These are phyloP conservation scores for Dactylonectria estremocensis DNA, from an alignment of 2,329 filamentous ascomycete species.

Conservation along the genomic window DNA sequence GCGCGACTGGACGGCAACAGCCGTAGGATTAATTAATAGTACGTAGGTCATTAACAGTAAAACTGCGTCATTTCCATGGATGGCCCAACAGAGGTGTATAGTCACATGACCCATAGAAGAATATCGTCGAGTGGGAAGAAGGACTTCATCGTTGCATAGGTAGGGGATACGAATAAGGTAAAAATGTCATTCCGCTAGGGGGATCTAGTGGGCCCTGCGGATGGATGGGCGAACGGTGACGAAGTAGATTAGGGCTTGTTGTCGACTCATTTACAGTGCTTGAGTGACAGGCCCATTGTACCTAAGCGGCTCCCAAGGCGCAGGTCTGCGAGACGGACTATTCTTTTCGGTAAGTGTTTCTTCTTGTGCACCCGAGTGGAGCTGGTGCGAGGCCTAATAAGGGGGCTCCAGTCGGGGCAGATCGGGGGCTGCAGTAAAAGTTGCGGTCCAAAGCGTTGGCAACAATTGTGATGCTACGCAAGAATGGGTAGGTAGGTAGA, in stretches of 20 bases:
- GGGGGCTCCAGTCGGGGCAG: slow-evolving; percentile 6
- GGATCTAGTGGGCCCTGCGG: background rate
- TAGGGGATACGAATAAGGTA: background rate
- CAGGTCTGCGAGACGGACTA: slow-evolving; percentile 4
- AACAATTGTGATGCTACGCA: no score
- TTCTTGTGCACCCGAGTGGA: slow-evolving; percentile 19
- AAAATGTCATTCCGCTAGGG: background rate
- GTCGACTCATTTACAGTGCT: background rate
- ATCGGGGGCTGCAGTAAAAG: slow-evolving; percentile 5
- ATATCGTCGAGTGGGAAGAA: background rate
- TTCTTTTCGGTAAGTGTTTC: slow-evolving; percentile 17
- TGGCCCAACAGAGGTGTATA: background rate
- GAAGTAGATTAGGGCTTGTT: background rate
- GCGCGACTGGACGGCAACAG: background rate
- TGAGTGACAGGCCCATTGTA: background rate
- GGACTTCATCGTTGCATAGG: background rate
- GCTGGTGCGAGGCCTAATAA: slow-evolving; percentile 17
- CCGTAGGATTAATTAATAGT: no score
- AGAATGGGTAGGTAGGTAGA: no score
- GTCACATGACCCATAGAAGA: slow-evolving; percentile 1
- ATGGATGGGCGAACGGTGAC: background rate
- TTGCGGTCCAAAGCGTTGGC: no score
- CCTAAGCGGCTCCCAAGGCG: slow-evolving; percentile 6
- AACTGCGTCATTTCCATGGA: background rate
- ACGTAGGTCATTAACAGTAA: background rate